Evolutionary conservation across 257 asterid genomes (phyloP).

Genomic region (Euphrasia confusa): DNA sequence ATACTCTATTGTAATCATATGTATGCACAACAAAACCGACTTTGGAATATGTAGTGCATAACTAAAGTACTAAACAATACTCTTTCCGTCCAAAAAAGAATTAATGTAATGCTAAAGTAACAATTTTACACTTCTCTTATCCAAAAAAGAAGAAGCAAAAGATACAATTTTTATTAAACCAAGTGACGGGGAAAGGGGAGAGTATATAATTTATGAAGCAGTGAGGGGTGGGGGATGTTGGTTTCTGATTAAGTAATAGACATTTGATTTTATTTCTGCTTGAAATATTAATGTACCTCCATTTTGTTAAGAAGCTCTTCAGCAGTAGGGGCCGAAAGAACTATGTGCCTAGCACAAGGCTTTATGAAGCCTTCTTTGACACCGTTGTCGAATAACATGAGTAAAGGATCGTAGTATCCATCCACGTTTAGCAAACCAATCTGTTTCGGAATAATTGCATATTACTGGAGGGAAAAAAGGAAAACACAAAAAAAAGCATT

Average conservation of each 20-base stretch:
- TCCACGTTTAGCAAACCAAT: slow-evolving; percentile 95
- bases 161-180: too few relatives aligned
- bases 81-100: too few relatives aligned
- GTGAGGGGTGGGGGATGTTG: too few relatives aligned
- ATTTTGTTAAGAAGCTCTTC: slow-evolving; percentile 64
- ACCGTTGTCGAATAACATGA: slow-evolving; percentile 84
- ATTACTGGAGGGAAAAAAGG: slow-evolving; percentile 1
- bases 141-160: too few relatives aligned
- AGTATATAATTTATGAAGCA: neutral
- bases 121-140: too few relatives aligned
- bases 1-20: neutral
- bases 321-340: slow-evolving; percentile 84
- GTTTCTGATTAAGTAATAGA: neutral
- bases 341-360: slow-evolving; percentile 78
- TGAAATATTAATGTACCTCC: slow-evolving; percentile 53
- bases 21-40: neutral
- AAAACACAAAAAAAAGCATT: neutral
- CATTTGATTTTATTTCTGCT: neutral
- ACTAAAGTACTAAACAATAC: too few relatives aligned
- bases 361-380: slow-evolving; percentile 97
- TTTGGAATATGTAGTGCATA: neutral
- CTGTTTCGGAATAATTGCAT: slow-evolving; percentile 32
- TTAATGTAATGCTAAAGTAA: too few relatives aligned
- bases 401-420: slow-evolving; percentile 86
- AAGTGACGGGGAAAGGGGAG: neutral